phyloP scores from a whole-genome alignment of 306 rosid species.

The Fragaria ananassa region DNA sequence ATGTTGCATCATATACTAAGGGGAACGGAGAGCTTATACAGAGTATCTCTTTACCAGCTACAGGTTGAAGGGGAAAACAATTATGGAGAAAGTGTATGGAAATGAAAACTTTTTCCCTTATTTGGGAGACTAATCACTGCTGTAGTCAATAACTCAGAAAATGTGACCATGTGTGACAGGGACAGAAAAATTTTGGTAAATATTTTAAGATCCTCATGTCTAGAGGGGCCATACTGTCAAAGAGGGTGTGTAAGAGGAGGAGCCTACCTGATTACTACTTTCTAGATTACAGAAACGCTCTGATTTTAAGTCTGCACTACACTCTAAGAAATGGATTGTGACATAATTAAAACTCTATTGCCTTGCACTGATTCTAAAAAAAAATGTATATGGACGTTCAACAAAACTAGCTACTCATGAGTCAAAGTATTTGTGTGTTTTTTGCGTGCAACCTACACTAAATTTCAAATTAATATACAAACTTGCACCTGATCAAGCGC shows the following conservation, averaged over 20 bases:
- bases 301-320: neutral
- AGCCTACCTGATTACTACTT: neutral
- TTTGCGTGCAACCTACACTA: neutral
- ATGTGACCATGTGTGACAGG: neutral
- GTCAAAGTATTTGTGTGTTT: conserved; percentile 13
- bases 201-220: neutral
- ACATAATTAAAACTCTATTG: neutral
- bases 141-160: neutral
- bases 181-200: neutral
- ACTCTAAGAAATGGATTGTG: neutral
- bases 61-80: neutral
- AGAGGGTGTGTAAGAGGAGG: neutral
- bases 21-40: neutral
- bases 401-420: neutral
- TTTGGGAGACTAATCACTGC: neutral
- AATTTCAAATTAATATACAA: neutral
- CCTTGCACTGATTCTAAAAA: neutral
- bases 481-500: conserved; percentile 58
- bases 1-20: neutral
- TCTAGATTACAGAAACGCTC: conserved; percentile 1
- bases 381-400: neutral
- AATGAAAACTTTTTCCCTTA: neutral
- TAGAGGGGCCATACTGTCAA: neutral
- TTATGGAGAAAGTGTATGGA: neutral
- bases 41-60: neutral